Base-by-base conservation (phyloP, 2,329 filamentous ascomycete genomes). In the Monosporascus sp. region DNA sequence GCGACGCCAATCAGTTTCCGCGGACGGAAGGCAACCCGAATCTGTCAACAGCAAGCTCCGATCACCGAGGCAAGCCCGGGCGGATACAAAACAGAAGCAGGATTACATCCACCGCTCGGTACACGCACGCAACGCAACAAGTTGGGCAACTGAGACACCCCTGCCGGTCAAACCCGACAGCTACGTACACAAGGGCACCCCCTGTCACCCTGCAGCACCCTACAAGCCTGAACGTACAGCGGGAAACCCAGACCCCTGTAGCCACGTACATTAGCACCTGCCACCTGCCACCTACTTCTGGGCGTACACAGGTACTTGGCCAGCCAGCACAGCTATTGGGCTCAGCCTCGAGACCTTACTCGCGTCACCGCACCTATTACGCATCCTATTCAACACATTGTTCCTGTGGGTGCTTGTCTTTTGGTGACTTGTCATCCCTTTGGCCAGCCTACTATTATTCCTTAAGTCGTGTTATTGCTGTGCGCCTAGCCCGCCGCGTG, bases 401-500 rank as follows among this genome's bases (percentile, higher is more conserved):
- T 51, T 56, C 58, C 58, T 60, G 61, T 59, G 61, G 60, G 63
- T 57, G 56, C 59, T 48, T 51, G 47, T 39, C 51, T 53, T 56
- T 51, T 55, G 54, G 53, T 51, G 54, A 41, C 46, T 41, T 24
- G 48, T 37, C 45, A 48, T 48, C 47, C 22, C 51, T 50, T 56
- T 56, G 52, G 49, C 47, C 59, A 59, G 60, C 64, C 60, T 59
- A 54, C 53, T 58, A 56, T 57, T 38, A 52, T 53, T 61, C 58
- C 55, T 59, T 52, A 55, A 37, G 48, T 53, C 60, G 58, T 63
- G 56, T 63, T 64, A 60, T 64, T 38, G 24, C 45, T 25, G n/a
- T 43, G 20, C 8, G 38, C 27, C 46, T 47, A 60, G 62, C 65
- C 57, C 56, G 62, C 65, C 66, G 62, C 59, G 63, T 65, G 65